Conservation (phyloP, 2,329 filamentous ascomycete genomes). For the Arthrobotrys sphaeroides region DNA sequence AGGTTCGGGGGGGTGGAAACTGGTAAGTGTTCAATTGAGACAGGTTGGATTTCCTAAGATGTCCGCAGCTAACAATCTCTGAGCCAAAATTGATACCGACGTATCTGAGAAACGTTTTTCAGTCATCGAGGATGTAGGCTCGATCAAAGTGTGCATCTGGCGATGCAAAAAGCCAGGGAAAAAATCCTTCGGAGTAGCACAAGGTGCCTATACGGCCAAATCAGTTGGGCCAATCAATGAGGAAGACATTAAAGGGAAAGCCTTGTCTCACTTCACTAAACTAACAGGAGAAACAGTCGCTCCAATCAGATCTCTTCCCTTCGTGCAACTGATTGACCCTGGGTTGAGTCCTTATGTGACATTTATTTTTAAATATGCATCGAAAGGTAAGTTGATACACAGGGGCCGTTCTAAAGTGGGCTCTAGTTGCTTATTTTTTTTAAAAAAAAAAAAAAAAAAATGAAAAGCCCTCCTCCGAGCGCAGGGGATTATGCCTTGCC, state of each 20-base stretch:
- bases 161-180: background rate
- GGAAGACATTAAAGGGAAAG: background rate
- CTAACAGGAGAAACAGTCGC: too few relatives aligned
- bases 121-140: background rate
- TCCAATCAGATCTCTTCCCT: too few relatives aligned
- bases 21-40: background rate
- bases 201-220: background rate
- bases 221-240: background rate
- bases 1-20: background rate
- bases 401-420: too few relatives aligned
- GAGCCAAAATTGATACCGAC: background rate
- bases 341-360: background rate
- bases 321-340: background rate
- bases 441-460: background rate
- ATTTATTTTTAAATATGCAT: constrained; percentile 19
- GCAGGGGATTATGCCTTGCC: background rate
- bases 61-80: too few relatives aligned
- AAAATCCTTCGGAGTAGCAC: too few relatives aligned
- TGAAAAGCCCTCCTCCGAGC: background rate
- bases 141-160: too few relatives aligned
- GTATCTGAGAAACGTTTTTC: background rate
- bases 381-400: constrained; percentile 1
- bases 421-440: too few relatives aligned
- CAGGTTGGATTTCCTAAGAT: too few relatives aligned
- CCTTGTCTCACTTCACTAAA: background rate